Percentiles rank a stretch among this genome's conserved stretches.
Conservation (phyloP, 1,139 yeast genomes). For the Diutina rugosa region DNA sequence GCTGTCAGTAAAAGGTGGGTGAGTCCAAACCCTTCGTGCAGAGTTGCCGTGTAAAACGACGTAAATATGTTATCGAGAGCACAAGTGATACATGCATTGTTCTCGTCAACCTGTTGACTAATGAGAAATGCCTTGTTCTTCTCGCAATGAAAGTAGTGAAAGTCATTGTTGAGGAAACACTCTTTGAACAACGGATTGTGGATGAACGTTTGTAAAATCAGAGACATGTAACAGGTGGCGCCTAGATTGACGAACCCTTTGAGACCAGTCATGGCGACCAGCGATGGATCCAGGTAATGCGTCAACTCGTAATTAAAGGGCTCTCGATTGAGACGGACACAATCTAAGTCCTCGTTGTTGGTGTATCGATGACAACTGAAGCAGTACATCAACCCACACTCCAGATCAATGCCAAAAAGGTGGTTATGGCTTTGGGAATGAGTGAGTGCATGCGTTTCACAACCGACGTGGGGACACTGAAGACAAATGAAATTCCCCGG, state of each 20-base stretch:
- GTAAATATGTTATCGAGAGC: conserved; percentile 68
- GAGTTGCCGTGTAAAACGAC: conserved; percentile 42
- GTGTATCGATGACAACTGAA: conserved; percentile 66
- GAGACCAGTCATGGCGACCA: conserved; percentile 58
- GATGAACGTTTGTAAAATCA: conserved; percentile 69
- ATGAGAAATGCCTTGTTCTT: not conserved
- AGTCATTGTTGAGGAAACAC: conserved; percentile 61
- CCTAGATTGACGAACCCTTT: conserved; percentile 90
- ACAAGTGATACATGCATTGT: conserved; percentile 64
- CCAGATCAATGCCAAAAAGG: conserved; percentile 56
- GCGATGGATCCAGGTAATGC: conserved; percentile 33
- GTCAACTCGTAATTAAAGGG: not conserved
- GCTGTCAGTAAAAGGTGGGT: conserved; percentile 64
- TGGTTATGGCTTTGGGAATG: conserved; percentile 60
- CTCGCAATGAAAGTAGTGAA: conserved; percentile 29
- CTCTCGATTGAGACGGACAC: conserved; percentile 25
- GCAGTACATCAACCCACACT: conserved; percentile 54
- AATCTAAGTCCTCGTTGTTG: conserved; percentile 44
- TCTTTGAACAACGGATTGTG: conserved; percentile 81
- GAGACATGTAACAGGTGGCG: conserved; percentile 92
- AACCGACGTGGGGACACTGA: conserved; percentile 77
- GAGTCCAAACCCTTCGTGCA: conserved; percentile 60
- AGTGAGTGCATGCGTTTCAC: conserved; percentile 45
- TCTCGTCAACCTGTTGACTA: conserved; percentile 14
- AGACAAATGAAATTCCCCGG: conserved; percentile 54